phyloP scores from a whole-genome alignment of 1,139 yeast species.

The Yamadazyma trypodendri region DNA sequence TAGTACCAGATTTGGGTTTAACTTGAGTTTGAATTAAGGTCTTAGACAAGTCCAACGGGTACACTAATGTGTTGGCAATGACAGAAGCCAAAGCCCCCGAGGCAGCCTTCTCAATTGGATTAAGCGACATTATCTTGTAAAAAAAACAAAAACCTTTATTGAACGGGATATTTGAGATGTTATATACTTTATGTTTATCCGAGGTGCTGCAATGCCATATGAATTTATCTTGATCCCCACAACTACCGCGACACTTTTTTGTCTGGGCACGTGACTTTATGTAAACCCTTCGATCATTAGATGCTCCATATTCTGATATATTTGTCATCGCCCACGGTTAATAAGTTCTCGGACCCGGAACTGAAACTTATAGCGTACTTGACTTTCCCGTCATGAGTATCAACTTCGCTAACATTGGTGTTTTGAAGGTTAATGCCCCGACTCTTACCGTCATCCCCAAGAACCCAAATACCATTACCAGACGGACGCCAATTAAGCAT shows the following conservation, averaged over 20 bases:
- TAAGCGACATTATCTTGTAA: slow-evolving; percentile 32
- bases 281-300: not conserved
- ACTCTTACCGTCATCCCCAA: slow-evolving; percentile 68
- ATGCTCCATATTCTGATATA: slow-evolving; percentile 12
- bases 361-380: slow-evolving; percentile 36
- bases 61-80: slow-evolving; percentile 75
- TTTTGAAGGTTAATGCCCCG: slow-evolving; percentile 52
- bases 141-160: not conserved
- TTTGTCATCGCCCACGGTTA: slow-evolving; percentile 16
- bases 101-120: slow-evolving; percentile 71
- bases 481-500: slow-evolving; percentile 38
- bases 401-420: slow-evolving; percentile 24
- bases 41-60: slow-evolving; percentile 72
- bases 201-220: slow-evolving; percentile 7
- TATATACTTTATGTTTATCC: slow-evolving; percentile 1
- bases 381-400: slow-evolving; percentile 46
- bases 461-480: slow-evolving; percentile 57
- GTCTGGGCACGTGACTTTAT: no score
- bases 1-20: slow-evolving; percentile 20
- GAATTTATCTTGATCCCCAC: slow-evolving; percentile 11
- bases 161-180: not conserved
- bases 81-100: slow-evolving; percentile 87
- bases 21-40: slow-evolving; percentile 73
- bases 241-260: no score
- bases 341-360: slow-evolving; percentile 10